Evolutionary conservation across 805 yeast species (phyloP).

Genomic region (Middelhovenomyces tepae): DNA sequence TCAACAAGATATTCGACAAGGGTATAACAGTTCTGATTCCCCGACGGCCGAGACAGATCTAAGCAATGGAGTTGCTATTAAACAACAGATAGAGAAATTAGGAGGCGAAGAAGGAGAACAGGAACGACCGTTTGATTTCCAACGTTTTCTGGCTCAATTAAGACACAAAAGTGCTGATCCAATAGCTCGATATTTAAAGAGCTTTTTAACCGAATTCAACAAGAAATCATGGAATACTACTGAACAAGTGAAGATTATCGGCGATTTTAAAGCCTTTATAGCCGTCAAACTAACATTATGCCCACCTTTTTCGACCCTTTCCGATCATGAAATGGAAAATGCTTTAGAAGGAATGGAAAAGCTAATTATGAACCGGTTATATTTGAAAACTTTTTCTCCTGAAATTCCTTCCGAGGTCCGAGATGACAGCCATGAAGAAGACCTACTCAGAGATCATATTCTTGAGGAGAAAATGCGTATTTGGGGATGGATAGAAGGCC

Average conservation of each 20-base stretch:
- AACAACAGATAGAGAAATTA: too few species aligned
- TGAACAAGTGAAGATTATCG: slow-evolving; percentile 70
- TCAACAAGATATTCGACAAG: too few species aligned
- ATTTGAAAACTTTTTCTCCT: slow-evolving; percentile 74
- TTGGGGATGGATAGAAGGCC: slow-evolving; percentile 63
- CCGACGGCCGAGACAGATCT: too few species aligned
- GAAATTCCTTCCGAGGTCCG: slow-evolving; percentile 38
- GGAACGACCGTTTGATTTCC: slow-evolving; percentile 62
- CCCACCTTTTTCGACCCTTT: slow-evolving; percentile 69
- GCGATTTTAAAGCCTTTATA: slow-evolving; percentile 70
- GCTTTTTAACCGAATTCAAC: slow-evolving; percentile 71
- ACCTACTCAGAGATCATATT: slow-evolving; percentile 49
- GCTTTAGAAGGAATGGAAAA: slow-evolving; percentile 90
- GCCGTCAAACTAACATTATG: slow-evolving; percentile 47
- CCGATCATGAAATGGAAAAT: slow-evolving; percentile 51
- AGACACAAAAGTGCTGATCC: slow-evolving; percentile 79
- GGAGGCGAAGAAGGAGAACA: slow-evolving; percentile 4
- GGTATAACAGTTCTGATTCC: too few species aligned
- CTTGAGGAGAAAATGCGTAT: slow-evolving; percentile 47
- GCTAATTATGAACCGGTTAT: slow-evolving; percentile 79
- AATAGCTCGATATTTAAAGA: slow-evolving; percentile 71
- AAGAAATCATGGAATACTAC: slow-evolving; percentile 59
- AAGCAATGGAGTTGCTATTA: too few species aligned
- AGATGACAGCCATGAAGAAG: slow-evolving; percentile 51
- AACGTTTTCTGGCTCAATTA: slow-evolving; percentile 61